Evolutionary conservation across 139 green algal species (phyloP).

Genomic region (Closterium sp.): DNA sequence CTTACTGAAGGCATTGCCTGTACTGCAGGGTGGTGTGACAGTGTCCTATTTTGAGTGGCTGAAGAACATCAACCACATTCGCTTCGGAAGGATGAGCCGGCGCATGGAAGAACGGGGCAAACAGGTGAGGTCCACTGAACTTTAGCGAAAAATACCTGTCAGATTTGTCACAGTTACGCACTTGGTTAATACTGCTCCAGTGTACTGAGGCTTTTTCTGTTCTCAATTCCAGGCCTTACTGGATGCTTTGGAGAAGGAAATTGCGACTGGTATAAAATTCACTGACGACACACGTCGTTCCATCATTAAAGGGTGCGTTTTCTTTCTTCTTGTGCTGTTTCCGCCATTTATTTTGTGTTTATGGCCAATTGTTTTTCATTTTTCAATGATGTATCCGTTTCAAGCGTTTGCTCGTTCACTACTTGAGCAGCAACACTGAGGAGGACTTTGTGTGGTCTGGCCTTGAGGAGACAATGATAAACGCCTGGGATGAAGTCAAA

Average conservation of each 20-base stretch:
- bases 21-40: conserved; percentile 50
- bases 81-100: conserved; percentile 53
- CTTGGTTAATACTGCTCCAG: neutral
- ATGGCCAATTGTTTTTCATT: no score
- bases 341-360: no score
- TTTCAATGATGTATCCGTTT: no score
- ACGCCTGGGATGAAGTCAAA: conserved; percentile 22
- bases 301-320: conserved; percentile 42
- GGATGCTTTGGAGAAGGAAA: conserved; percentile 38
- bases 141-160: neutral
- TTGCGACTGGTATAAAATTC: conserved; percentile 37
- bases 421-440: conserved; percentile 40
- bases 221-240: conserved; percentile 11
- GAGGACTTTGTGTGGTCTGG: conserved; percentile 50
- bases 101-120: conserved; percentile 51
- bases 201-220: neutral
- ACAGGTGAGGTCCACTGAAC: conserved; percentile 7
- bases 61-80: conserved; percentile 57
- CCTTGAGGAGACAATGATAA: conserved; percentile 53
- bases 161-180: neutral
- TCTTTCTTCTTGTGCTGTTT: neutral
- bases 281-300: conserved; percentile 12
- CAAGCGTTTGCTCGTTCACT: neutral
- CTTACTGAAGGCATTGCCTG: neutral
- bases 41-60: conserved; percentile 61